Base-by-base conservation (phyloP, 2,329 filamentous ascomycete genomes). In the Amesomyces nigricolor region DNA sequence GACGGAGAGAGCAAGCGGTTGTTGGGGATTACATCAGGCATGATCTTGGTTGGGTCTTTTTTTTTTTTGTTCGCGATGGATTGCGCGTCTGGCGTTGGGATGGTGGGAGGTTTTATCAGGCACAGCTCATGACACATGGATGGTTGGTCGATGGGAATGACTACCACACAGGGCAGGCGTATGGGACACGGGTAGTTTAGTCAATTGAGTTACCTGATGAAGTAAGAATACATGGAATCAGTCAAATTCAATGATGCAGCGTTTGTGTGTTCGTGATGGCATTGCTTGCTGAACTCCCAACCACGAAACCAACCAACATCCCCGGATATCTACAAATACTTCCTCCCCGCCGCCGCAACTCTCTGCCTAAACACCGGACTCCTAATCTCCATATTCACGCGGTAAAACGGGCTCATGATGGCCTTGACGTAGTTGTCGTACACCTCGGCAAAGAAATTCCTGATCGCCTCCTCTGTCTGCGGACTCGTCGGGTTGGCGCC, bases 341-440 rank as follows among this genome's bases (percentile, higher is more conserved):
- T 99, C 74, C 89, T 90, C 63, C 91, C 94, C 0, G 92, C 92
- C 2, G 89, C 89, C 1, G 83, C 85, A 17, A 99, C 91, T 66
- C 88, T 82, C 54, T 82, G 77, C 62, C 89, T 80, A 70, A 99
- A 99, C 1, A 96, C 81, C 0, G 90, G 88, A 71, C 91, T 97
- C 67, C 80, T 84, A 51, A 99, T 85, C 64, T 89, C 86, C 78
- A 88, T 88, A 62, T 95, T 92, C 53, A 87, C 83, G 52, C 81
- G 79, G 75, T 96, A 97, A 71, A 99, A 99, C 0, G 94, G 94
- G 68, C 85, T 97, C 94, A 99, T 97, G 56, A 91, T 85, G 11
- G 91, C 89, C 79, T 99, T 99, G 62, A 96, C 83, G 86, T 92
- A 99, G 63, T 86, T 90, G 73, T 99, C 94, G 73, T 96, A 97